Evolutionary conservation across 805 yeast species (phyloP).

Genomic region (Nakazawaea molendinolei): DNA sequence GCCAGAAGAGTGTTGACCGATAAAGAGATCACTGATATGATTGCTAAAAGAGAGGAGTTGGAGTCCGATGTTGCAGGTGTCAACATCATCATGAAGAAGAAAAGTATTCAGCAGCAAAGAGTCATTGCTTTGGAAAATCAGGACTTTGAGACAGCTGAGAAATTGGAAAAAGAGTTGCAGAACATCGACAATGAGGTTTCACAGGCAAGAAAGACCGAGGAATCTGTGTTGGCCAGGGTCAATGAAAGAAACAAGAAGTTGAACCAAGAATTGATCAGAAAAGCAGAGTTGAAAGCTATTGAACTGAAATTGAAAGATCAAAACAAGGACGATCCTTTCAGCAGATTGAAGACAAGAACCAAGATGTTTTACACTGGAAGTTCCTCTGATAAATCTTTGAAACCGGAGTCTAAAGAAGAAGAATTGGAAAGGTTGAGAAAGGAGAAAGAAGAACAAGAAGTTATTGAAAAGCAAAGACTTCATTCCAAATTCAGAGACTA

Average conservation of each 20-base stretch:
- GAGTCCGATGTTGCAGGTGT: slow-evolving; percentile 53
- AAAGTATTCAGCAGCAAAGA: slow-evolving; percentile 65
- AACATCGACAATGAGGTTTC: slow-evolving; percentile 27
- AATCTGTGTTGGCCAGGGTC: slow-evolving; percentile 56
- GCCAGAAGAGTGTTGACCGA: slow-evolving; percentile 62
- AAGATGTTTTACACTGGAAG: slow-evolving; percentile 64
- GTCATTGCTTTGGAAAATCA: slow-evolving; percentile 64
- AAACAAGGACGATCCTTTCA: slow-evolving; percentile 72
- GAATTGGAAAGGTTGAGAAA: slow-evolving; percentile 1
- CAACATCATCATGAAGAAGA: slow-evolving; percentile 70
- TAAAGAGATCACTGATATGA: slow-evolving; percentile 70
- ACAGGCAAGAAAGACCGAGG: slow-evolving; percentile 29
- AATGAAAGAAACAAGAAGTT: slow-evolving; percentile 81
- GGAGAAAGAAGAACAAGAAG: slow-evolving; percentile 2
- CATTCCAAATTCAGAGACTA: slow-evolving; percentile 9
- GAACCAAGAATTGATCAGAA: slow-evolving; percentile 69
- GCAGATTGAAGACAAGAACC: slow-evolving; percentile 82
- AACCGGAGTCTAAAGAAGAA: slow-evolving; percentile 6
- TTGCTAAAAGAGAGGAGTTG: slow-evolving; percentile 61
- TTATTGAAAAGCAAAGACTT: neutral
- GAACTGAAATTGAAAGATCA: slow-evolving; percentile 40
- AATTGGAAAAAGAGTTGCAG: slow-evolving; percentile 41
- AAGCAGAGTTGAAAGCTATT: slow-evolving; percentile 66
- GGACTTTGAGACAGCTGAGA: slow-evolving; percentile 35
- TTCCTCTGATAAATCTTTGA: slow-evolving; percentile 20